These are phyloP conservation scores for Entrophospora sp. DNA, from an alignment of 192 early-diverging fungal species.

Conservation along the genomic window DNA sequence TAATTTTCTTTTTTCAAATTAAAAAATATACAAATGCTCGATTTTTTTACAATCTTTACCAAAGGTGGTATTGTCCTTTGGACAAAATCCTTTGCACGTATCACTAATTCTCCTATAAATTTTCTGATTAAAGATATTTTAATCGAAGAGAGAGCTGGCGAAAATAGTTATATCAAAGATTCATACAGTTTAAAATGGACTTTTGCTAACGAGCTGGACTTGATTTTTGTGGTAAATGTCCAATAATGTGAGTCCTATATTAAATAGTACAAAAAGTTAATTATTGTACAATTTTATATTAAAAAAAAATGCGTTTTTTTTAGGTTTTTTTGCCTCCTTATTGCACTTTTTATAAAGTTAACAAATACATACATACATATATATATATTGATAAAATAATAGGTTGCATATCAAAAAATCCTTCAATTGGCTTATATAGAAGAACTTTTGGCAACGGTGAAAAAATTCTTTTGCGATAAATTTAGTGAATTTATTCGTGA, in stretches of 20 bases:
- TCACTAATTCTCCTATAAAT: constrained; percentile 56
- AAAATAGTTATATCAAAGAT: constrained; percentile 55
- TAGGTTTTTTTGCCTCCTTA: no score
- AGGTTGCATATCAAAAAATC: constrained; percentile 83
- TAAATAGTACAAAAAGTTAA: background rate
- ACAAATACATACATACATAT: no score
- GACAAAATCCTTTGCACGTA: constrained; percentile 58
- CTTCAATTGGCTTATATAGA: constrained; percentile 79
- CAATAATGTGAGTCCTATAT: constrained; percentile 7
- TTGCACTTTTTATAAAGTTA: no score
- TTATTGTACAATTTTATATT: background rate
- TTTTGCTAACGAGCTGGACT: constrained; percentile 71
- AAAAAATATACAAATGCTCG: constrained; percentile 57
- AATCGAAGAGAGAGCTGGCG: constrained; percentile 60
- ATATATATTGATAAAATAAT: no score
- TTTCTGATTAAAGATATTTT: constrained; percentile 67
- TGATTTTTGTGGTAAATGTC: constrained; percentile 63
- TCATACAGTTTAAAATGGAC: constrained; percentile 69
- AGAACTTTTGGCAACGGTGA: constrained; percentile 64
- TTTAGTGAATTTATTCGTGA: constrained; percentile 33
- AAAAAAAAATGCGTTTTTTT: no score
- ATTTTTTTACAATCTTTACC: constrained; percentile 73
- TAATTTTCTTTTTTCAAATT: background rate
- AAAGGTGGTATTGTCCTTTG: constrained; percentile 85
- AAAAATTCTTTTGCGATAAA: constrained; percentile 54